Evolutionary conservation across 2,329 filamentous ascomycete genomes (phyloP).

Genomic region (Fusarium sp.): DNA sequence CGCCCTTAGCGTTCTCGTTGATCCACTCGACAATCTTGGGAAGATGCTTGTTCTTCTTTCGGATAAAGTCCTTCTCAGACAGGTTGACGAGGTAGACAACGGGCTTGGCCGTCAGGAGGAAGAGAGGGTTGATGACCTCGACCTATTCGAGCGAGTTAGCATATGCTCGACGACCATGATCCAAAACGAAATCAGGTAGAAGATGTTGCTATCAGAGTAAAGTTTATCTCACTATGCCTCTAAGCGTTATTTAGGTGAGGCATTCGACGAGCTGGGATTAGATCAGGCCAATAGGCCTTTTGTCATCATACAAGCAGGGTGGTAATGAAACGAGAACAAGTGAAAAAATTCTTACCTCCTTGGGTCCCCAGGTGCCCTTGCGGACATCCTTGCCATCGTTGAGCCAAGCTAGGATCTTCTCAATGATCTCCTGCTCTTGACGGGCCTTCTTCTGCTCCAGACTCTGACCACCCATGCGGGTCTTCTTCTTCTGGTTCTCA

Average conservation of each 20-base stretch:
- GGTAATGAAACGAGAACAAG: conserved; percentile 31
- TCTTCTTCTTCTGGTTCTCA: conserved; percentile 94
- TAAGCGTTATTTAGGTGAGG: conserved; percentile 80
- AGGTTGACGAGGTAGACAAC: conserved; percentile 98
- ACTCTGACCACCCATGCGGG: conserved; percentile 90
- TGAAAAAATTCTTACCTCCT: conserved; percentile 80
- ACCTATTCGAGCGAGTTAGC: conserved; percentile 69
- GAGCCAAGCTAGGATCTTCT: conserved; percentile 86
- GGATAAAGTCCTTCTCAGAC: conserved; percentile 95
- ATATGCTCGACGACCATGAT: conserved; percentile 11
- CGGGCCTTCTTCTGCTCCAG: conserved; percentile 98
- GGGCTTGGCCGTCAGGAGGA: conserved; percentile 95
- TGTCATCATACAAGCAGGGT: conserved; percentile 83
- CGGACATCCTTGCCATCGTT: conserved; percentile 93
- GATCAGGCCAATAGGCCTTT: conserved; percentile 94
- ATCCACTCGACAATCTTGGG: conserved; percentile 95
- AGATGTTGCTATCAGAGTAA: conserved; percentile 70
- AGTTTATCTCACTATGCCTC: conserved; percentile 87
- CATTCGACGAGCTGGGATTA: conserved; percentile 99
- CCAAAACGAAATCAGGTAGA: conserved; percentile 9
- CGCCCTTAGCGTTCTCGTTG: conserved; percentile 87
- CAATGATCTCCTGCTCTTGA: conserved; percentile 92
- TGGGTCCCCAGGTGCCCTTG: conserved; percentile 88
- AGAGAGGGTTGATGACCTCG: conserved; percentile 96
- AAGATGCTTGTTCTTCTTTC: conserved; percentile 99